Evolutionary conservation across 495 filamentous ascomycete species (phyloP).

Genomic region (Penicillium cinerascens): DNA sequence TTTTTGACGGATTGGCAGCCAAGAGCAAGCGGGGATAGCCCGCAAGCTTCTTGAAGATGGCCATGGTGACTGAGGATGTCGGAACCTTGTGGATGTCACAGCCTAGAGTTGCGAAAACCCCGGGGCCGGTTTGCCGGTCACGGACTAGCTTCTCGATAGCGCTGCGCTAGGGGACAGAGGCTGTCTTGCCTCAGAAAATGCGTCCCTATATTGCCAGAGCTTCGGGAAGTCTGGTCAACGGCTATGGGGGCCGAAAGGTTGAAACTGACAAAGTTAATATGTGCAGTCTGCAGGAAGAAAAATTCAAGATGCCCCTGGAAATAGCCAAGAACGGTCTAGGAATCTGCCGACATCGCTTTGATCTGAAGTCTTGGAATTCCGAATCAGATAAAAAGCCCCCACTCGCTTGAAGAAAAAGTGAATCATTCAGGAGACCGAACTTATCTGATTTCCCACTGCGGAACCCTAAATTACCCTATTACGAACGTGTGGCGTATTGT

Average conservation of each 20-base stretch:
- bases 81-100: neutral
- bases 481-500: no score
- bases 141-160: no score
- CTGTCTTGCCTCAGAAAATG: no score
- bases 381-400: neutral
- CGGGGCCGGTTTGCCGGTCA: no score
- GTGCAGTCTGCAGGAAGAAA: neutral
- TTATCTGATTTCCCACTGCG: neutral
- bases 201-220: no score
- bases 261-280: no score
- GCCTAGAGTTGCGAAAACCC: no score
- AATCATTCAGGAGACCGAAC: neutral
- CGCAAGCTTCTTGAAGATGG: conserved; percentile 31
- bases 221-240: no score
- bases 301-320: neutral
- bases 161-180: no score
- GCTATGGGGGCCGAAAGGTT: no score
- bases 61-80: conserved; percentile 17
- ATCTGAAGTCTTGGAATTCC: neutral
- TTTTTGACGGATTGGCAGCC: conserved; percentile 25
- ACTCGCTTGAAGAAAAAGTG: neutral
- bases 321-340: neutral
- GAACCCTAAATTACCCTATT: neutral
- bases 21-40: conserved; percentile 43
- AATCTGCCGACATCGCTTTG: neutral